Evolutionary conservation across 331 rosid species (phyloP).

Genomic region (Dryas integrifolia): DNA sequence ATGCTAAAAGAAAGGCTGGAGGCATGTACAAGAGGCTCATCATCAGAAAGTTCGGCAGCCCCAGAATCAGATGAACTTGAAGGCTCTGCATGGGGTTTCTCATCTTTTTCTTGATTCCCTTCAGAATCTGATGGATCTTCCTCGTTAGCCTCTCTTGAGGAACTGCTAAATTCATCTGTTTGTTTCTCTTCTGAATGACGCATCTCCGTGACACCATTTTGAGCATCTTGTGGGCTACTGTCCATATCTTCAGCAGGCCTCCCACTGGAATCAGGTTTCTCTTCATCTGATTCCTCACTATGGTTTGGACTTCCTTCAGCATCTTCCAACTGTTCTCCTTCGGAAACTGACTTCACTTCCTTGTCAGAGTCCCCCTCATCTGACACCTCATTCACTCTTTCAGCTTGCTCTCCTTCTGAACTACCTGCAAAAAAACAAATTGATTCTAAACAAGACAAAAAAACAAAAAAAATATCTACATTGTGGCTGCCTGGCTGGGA

Average conservation of each 20-base stretch:
- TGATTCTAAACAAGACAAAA: constrained; percentile 11
- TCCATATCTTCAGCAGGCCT: constrained; percentile 42
- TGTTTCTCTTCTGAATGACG: constrained; percentile 44
- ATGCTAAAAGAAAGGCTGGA: constrained; percentile 12
- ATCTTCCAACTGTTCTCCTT: constrained; percentile 38
- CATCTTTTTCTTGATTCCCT: constrained; percentile 45
- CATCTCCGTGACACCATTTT: constrained; percentile 42
- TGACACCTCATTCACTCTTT: constrained; percentile 38
- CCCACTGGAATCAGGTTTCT: constrained; percentile 39
- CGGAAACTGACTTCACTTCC: constrained; percentile 45
- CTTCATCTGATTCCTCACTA: constrained; percentile 44
- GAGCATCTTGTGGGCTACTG: constrained; percentile 35
- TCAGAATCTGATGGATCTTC: constrained; percentile 48
- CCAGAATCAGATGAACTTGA: constrained; percentile 29
- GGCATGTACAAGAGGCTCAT: constrained; percentile 64
- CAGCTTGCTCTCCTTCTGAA: constrained; percentile 60
- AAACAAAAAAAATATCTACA: background rate
- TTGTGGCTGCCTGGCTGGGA: background rate
- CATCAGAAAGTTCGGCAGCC: constrained; percentile 57
- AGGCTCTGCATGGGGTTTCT: constrained; percentile 32
- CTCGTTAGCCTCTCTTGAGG: constrained; percentile 38
- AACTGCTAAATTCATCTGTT: constrained; percentile 41
- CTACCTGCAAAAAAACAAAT: constrained; percentile 38
- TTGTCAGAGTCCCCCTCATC: constrained; percentile 47
- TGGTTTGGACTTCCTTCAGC: constrained; percentile 31